Base-by-base conservation (phyloP, 2,329 filamentous ascomycete species). In the Cytospora mali region DNA sequence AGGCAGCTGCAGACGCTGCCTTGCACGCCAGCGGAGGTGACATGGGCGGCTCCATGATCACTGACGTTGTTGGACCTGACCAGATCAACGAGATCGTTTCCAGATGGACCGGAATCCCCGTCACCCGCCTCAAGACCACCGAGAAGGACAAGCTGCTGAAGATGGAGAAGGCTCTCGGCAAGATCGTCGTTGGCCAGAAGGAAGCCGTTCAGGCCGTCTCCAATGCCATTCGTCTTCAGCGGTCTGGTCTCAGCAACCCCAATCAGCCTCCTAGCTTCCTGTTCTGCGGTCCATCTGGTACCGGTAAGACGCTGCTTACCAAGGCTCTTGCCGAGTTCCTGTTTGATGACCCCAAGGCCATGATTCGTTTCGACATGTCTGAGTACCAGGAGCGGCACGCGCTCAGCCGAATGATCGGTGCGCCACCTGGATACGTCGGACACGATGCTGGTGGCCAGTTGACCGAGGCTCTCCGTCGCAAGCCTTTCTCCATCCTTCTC, bases 321-420 rank as follows among this genome's bases (percentile, higher is more conserved):
- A 99, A 99, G 78, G 95, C 94, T 18, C 84, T 99, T 64, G 95
- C 95, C 55, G 95, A 99, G 76, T 99, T 99, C 81, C 82, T 99
- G 29, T 99, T 99, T 79, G 95, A 99, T 74, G 95, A 99, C 70
- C 80, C 94, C 28, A 97, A 97, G 80, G 83, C 94, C 35, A 98
- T 99, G 95, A 97, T 99, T 71, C 90, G 95, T 46, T 96, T 99
- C 79, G 95, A 99, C 75, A 99, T 99, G 95, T 98, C 94, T 6
- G 95, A 99, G 77, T 99, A 99, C 76, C 96, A 99, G 77, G 95
- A 99, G 77, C 89, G 94, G 6, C 95, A 99, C 75, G 90, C 94
- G 0, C 85, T 99, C 16, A 96, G 92, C 74, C 88, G 95, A 65
- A 97, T 99, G 92, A 99, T 99, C 70, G 95, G 95, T 74, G 93